Evolutionary conservation across 495 filamentous ascomycete species (phyloP), one percentile per base, ranked within the genome.

Genomic region (Thozetella sp.): DNA sequence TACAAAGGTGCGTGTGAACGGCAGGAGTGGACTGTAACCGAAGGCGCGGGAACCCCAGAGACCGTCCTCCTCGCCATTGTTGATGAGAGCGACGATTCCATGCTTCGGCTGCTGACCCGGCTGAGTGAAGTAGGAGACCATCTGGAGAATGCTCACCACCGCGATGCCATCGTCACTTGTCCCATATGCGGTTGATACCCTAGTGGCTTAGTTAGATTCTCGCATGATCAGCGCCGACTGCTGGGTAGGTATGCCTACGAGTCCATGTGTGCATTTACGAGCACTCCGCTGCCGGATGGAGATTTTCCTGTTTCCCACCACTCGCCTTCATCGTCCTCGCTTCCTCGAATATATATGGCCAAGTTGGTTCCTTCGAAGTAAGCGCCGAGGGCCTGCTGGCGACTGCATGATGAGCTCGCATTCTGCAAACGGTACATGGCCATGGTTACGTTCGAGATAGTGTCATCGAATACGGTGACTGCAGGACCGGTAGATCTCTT

Each of bases 211-310:
- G n/a, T 48, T 48, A 48, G 43, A 11, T 4, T 11, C 43, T 20
- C 20, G 11, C n/a, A 15, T 4, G 43, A 20, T 4, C n/a, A n/a
- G 3, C 12, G n/a, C 3, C 13, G 17, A 9, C 17, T 10, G 0
- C 51, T 19, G 22, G 27, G 15, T 40, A 24, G 34, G 10, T 22
- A 51, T 22, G 61, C 58, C 19, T 59, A 67, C 62, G 72, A 75
- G 67, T 97, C 93, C 67, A 93, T 96, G 67, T 97, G 93, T 10
- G 92, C 90, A 69, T 93, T 97, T 61, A 97, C 88, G 43, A 97
- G 82, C 15, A 96, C 43, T 10, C 55, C 75, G 72, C 10, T 72
- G 69, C 9, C 67, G 64, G 24, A 70, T 69, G 40, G 73, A 67
- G 50, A 55, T 61, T 63, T 48, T 10, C 43, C 43, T 4, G 60